A percentile compares a stretch with the other conserved stretches of the same genome.
Evolutionary conservation across 345 rosid species (phyloP).

Genomic region (Sisymbrium irio): DNA sequence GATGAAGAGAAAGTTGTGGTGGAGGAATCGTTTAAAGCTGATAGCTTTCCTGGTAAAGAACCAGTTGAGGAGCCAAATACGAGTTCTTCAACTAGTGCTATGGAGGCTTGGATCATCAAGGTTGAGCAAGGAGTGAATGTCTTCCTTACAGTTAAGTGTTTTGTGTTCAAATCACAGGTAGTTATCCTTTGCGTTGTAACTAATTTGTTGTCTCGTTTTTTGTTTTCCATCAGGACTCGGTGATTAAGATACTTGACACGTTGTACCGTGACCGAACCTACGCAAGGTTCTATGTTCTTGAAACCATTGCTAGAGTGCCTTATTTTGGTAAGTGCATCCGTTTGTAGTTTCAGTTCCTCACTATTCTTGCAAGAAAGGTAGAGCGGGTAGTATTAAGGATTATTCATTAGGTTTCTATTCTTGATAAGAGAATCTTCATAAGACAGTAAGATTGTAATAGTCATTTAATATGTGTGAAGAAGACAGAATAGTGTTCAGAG

Average conservation of each 20-base stretch:
- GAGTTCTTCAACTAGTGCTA: constrained; percentile 38
- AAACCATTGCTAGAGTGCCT: constrained; percentile 97
- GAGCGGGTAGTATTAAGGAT: not conserved
- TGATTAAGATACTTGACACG: constrained; percentile 81
- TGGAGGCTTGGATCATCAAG: constrained; percentile 62
- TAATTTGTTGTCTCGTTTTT: constrained; percentile 14
- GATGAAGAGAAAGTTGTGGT: constrained; percentile 67
- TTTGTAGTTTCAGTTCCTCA: not conserved
- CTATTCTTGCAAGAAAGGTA: not conserved
- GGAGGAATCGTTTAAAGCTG: constrained; percentile 64
- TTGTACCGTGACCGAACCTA: constrained; percentile 79
- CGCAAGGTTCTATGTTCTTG: constrained; percentile 88
- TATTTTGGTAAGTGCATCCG: constrained; percentile 65
- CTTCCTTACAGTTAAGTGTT: constrained; percentile 68
- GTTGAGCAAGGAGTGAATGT: constrained; percentile 73
- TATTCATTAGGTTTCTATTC: not conserved
- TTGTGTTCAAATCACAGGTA: not conserved
- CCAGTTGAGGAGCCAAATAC: constrained; percentile 23
- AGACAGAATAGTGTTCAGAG: not conserved
- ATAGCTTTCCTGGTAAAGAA: constrained; percentile 35
- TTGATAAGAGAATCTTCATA: not conserved
- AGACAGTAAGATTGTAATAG: not conserved
- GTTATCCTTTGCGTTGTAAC: not conserved
- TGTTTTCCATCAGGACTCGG: constrained; percentile 60
- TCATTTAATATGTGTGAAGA: not conserved